Base-by-base conservation (phyloP, 2,329 filamentous ascomycete species). In the Epichloe bromicola region DNA sequence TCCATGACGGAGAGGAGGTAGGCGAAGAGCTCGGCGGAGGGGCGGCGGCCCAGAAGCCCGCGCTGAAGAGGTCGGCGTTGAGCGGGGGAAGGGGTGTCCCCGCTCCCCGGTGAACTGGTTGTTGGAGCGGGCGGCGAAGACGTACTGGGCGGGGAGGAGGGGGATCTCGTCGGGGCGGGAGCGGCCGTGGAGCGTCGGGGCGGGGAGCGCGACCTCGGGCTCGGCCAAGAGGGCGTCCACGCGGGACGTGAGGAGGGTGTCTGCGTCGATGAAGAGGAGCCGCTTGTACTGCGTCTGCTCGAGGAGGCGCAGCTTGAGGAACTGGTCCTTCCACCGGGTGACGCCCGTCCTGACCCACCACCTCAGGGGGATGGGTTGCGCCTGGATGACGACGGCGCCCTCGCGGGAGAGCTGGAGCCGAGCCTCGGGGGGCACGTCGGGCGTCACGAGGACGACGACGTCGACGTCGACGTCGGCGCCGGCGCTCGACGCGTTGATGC, bases 201-300 rank as follows among this genome's bases (percentile, higher is more conserved):
- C 44, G 4, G 44, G 33, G 5, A 17, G 12, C 10, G 20, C 2
- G 33, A 37, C 44, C 37, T 46, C 44, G 3, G 15, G 33, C 14
- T 48, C 46, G 11, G 23, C 3, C 39, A 49, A 43, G 26, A 49
- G 14, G 20, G 54, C 59, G 53, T 71, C 68, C 11, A 72, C 56
- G 0, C 57, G 62, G 3, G 56, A 52, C 3, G 60, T 64, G 38
- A 73, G 54, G 17, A 71, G 51, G 10, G 63, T 69, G 55, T 74
- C 71, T 23, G 68, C 65, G 53, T 74, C 70, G 54, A 73, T 58
- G 7, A 70, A 71, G n/a, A 70, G 60, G 26, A 73, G 55, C 5
- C 67, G 63, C 11, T 67, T 61, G 57, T 66, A 73, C 48, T 72
- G 56, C 4, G 63, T 65, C 61, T 69, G 61, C 50, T 70, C 60